Conservation (phyloP, 768 basidiomycete genomes). For the Russula sp. region DNA sequence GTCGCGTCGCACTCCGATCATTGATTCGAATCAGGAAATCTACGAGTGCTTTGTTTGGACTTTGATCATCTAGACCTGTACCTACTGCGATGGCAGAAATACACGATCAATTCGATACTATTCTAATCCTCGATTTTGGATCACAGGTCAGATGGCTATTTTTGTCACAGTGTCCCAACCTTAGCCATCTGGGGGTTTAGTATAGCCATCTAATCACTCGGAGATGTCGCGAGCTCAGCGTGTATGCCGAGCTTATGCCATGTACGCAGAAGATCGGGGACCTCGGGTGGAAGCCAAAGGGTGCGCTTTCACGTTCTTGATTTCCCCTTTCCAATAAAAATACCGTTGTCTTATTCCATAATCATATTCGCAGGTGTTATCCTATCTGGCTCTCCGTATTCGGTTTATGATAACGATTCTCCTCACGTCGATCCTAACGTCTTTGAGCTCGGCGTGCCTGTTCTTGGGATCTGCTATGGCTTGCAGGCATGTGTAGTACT, state of each 20-base stretch:
- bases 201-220: constrained; percentile 97
- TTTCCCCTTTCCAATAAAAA: not conserved
- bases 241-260: constrained; percentile 96
- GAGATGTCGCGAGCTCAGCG: constrained; percentile 94
- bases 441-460: constrained; percentile 81
- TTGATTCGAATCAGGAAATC: constrained; percentile 6
- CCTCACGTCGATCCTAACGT: constrained; percentile 93
- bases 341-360: not conserved
- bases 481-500: constrained; percentile 57
- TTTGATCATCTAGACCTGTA: not conserved
- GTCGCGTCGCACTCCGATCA: not conserved
- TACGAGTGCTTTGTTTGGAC: too few species aligned
- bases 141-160: constrained; percentile 61
- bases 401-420: constrained; percentile 88
- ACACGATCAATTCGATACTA: constrained; percentile 92
- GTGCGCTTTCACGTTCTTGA: constrained; percentile 36
- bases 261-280: constrained; percentile 90
- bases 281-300: constrained; percentile 90
- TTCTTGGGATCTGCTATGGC: constrained; percentile 97
- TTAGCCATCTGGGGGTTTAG: constrained; percentile 37
- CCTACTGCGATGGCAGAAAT: constrained; percentile 64
- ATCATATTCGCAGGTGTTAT: constrained; percentile 64
- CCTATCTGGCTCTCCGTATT: constrained; percentile 96
- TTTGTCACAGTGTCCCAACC: not conserved
- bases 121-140: constrained; percentile 95